A percentile compares a stretch with the other conserved stretches of the same genome.
phyloP scores from a whole-genome alignment of 164 flowering plant species.

The Vitis amurensis region DNA sequence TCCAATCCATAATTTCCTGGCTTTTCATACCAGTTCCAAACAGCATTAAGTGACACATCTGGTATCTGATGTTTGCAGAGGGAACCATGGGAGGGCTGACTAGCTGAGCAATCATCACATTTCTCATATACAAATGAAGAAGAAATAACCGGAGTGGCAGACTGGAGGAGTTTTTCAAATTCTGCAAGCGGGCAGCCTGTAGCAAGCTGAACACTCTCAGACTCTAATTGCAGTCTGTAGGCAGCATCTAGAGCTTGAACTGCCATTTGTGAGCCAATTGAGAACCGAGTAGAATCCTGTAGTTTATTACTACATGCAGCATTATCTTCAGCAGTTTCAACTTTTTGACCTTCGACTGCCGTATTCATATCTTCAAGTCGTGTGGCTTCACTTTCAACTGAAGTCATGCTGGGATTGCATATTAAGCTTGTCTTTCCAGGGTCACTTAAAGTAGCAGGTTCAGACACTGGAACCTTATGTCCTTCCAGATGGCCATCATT shows the following conservation, averaged over 20 bases:
- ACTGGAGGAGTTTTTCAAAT: slow-evolving; percentile 17
- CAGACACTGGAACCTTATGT: neutral
- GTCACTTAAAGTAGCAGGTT: neutral
- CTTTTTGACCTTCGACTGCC: neutral
- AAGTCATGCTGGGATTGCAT: neutral
- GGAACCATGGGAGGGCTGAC: neutral
- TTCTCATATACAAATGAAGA: too few species aligned
- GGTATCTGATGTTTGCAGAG: neutral
- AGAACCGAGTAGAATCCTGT: neutral
- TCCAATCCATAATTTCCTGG: slow-evolving; percentile 23
- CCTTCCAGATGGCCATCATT: slow-evolving; percentile 4
- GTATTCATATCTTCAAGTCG: neutral
- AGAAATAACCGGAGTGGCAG: slow-evolving; percentile 19
- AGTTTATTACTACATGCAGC: slow-evolving; percentile 1
- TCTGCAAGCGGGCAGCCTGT: slow-evolving; percentile 16
- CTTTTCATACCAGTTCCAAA: slow-evolving; percentile 16
- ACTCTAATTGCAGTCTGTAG: slow-evolving; percentile 6
- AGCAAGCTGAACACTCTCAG: slow-evolving; percentile 13
- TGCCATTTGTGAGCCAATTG: slow-evolving; percentile 14
- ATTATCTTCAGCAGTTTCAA: slow-evolving; percentile 5
- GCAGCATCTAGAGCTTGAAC: slow-evolving; percentile 6
- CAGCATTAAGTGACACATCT: neutral
- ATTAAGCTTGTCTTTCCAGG: slow-evolving; percentile 3
- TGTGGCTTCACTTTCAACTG: slow-evolving; percentile 6
- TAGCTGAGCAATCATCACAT: too few species aligned